Conservation (phyloP, 257 asterid species). For the Lithospermum erythrorhizon region DNA sequence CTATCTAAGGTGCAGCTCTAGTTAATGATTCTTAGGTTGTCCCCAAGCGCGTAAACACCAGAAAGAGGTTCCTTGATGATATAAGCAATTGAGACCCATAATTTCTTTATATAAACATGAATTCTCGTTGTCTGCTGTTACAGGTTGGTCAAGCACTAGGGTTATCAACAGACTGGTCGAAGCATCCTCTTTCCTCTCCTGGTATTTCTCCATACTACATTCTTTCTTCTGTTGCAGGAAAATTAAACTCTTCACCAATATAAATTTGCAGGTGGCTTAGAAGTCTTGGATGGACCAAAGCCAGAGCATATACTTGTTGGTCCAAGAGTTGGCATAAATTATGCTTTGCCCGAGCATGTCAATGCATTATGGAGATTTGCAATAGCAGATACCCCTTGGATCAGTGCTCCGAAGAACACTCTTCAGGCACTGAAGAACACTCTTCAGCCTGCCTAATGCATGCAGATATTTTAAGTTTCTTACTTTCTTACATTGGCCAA, state of each 20-base stretch:
- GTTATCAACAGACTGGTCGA: constrained; percentile 80
- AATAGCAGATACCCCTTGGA: constrained; percentile 66
- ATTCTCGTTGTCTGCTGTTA: constrained; percentile 5
- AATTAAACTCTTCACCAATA: neutral
- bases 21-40: neutral
- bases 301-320: constrained; percentile 66
- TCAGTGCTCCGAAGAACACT: constrained; percentile 80
- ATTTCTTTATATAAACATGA: neutral
- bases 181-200: constrained; percentile 63
- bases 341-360: constrained; percentile 72
- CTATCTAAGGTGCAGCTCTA: neutral
- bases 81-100: no score
- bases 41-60: no score
- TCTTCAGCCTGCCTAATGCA: constrained; percentile 34
- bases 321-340: constrained; percentile 83
- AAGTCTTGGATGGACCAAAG: constrained; percentile 72
- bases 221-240: neutral
- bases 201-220: constrained; percentile 32
- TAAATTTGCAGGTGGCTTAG: constrained; percentile 65
- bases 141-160: constrained; percentile 97
- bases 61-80: no score
- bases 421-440: constrained; percentile 73
- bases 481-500: neutral
- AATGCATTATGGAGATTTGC: constrained; percentile 89
- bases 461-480: neutral